Percentiles rank a stretch among this genome's conserved stretches.
Evolutionary conservation across 1,284 basidiomycete genomes (phyloP).

Genomic region (Salmacisia buchloeana): DNA sequence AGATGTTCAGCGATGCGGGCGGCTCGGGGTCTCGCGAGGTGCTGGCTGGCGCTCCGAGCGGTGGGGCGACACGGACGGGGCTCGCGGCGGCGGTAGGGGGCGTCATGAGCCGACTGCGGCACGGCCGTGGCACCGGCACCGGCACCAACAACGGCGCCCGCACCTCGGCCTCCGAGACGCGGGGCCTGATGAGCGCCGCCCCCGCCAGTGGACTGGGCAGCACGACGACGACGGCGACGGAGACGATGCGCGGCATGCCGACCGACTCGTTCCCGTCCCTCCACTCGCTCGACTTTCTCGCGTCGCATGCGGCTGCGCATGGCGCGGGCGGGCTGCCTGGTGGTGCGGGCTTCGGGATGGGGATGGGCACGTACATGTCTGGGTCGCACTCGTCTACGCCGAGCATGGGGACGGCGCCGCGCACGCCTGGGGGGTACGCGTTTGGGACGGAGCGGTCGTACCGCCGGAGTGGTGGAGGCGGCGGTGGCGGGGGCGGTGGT

Average conservation of each 20-base stretch:
- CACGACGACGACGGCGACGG: no score
- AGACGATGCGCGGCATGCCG: no score
- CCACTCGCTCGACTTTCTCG: not conserved
- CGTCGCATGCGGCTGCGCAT: not conserved
- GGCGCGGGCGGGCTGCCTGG: not conserved
- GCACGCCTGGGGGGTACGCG: not conserved
- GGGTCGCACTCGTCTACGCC: not conserved
- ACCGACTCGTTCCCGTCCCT: conserved; percentile 3
- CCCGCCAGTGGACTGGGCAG: no score
- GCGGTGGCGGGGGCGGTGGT: not conserved
- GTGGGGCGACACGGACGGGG: not conserved
- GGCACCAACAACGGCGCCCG: not conserved
- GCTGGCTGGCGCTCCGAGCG: not conserved
- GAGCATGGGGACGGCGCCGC: not conserved
- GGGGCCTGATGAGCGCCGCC: no score
- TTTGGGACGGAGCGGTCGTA: not conserved
- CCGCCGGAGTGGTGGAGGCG: not conserved
- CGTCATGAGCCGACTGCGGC: conserved; percentile 5
- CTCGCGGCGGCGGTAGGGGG: not conserved
- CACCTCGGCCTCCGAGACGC: no score
- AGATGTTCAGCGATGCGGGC: not conserved
- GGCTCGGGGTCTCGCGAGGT: not conserved
- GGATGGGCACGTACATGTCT: not conserved
- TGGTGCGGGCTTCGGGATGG: not conserved
- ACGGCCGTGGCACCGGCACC: not conserved